Conservation (phyloP, 306 rosid species). For the Pyrus bretschneideri region DNA sequence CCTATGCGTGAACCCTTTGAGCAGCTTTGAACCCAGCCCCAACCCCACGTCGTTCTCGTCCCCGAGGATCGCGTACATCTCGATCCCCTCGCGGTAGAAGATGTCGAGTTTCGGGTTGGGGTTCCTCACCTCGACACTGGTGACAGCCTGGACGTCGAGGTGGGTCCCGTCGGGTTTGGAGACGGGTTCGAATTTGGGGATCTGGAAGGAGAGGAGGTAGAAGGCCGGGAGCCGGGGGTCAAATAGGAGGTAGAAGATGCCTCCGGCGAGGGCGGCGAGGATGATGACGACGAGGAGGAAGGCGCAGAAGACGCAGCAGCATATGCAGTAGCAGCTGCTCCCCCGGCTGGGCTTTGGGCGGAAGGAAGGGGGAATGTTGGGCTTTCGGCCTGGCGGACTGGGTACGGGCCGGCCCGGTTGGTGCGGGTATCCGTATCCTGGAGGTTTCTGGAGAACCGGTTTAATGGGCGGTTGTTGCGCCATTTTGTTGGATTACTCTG, state of each 20-base stretch:
- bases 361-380: constrained; percentile 34
- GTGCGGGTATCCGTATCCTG: constrained; percentile 44
- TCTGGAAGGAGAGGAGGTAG: constrained; percentile 46
- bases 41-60: not conserved
- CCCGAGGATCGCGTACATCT: constrained; percentile 16
- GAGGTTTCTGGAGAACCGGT: constrained; percentile 65
- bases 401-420: constrained; percentile 1
- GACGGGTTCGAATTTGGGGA: constrained; percentile 37
- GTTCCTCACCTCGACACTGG: constrained; percentile 51
- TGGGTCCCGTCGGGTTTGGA: constrained; percentile 24
- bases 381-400: constrained; percentile 28
- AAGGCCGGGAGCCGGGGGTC: constrained; percentile 52
- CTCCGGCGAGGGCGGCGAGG: constrained; percentile 24
- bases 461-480: constrained; percentile 25
- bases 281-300: constrained; percentile 33
- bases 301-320: constrained; percentile 44
- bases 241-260: constrained; percentile 45
- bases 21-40: constrained; percentile 17
- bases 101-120: constrained; percentile 35
- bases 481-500: constrained; percentile 24
- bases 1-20: constrained; percentile 30
- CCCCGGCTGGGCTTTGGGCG: constrained; percentile 17
- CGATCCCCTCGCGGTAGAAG: constrained; percentile 16
- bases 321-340: constrained; percentile 31
- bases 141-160: constrained; percentile 37